Evolutionary conservation across 2,329 filamentous ascomycete genomes (phyloP).

Genomic region (Talaromyces atroroseus): DNA sequence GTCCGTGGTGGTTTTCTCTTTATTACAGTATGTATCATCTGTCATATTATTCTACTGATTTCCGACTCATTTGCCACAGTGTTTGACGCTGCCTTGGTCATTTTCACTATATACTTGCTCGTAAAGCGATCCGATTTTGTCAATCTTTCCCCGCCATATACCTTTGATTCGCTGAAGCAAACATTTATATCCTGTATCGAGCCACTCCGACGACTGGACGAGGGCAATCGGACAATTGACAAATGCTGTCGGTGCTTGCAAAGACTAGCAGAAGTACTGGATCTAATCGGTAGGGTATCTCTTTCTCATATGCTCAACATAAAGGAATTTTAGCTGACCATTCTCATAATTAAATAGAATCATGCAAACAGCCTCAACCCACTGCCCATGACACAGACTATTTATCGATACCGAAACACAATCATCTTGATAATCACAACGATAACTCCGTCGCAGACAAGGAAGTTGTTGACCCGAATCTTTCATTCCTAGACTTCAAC

Average conservation of each 20-base stretch:
- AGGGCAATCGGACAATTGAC: slow-evolving; percentile 3
- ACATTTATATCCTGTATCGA: not conserved
- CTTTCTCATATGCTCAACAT: not conserved
- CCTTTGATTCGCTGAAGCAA: not conserved
- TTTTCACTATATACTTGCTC: not conserved
- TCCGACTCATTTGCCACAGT: not conserved
- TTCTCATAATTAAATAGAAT: not conserved
- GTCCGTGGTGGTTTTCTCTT: slow-evolving; percentile 39
- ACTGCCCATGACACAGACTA: not conserved
- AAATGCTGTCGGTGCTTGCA: slow-evolving; percentile 2
- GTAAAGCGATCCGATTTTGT: not conserved
- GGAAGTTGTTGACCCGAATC: not conserved
- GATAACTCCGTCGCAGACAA: not conserved
- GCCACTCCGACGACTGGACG: not conserved
- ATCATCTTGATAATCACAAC: not conserved
- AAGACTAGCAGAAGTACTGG: not conserved
- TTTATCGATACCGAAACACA: not conserved
- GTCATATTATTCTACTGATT: not conserved
- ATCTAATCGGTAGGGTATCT: slow-evolving; percentile 1
- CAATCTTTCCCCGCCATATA: not conserved
- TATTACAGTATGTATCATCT: slow-evolving; percentile 28
- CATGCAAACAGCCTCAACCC: not conserved
- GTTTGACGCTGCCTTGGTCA: not conserved
- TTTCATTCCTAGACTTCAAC: not conserved
- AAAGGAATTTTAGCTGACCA: not conserved